phyloP scores from a whole-genome alignment of 1,284 basidiomycete species.

The Boletellus deceptivus region DNA sequence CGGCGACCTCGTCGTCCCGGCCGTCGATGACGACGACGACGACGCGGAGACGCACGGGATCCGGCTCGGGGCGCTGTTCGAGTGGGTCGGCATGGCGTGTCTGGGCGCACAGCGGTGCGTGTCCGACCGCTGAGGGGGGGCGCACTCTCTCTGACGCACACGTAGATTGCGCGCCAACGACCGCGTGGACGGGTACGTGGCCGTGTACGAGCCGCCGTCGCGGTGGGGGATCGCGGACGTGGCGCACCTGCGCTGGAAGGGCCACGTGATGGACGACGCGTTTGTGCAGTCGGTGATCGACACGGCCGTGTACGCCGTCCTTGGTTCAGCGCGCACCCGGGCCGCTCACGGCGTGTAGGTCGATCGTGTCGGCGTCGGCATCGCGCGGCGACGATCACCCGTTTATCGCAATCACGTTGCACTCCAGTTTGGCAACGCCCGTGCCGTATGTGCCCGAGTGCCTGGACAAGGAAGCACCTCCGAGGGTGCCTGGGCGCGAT shows the following conservation, averaged over 20 bases:
- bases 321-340: too few relatives aligned
- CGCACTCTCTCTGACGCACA: too few relatives aligned
- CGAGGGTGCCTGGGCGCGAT: constrained; percentile 42
- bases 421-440: constrained; percentile 40
- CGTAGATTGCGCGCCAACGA: constrained; percentile 40
- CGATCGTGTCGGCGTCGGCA: constrained; percentile 8
- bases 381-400: constrained; percentile 4
- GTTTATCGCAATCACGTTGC: constrained; percentile 17
- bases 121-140: too few relatives aligned
- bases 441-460: constrained; percentile 45
- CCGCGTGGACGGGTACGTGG: constrained; percentile 44
- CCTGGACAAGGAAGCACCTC: constrained; percentile 23
- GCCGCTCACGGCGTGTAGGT: constrained; percentile 11
- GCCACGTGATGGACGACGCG: constrained; percentile 44
- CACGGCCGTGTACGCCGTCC: constrained; percentile 33
- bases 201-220: constrained; percentile 41
- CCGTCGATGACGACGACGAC: constrained; percentile 3
- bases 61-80: constrained; percentile 50
- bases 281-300: constrained; percentile 55
- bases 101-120: constrained; percentile 43
- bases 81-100: constrained; percentile 68
- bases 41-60: constrained; percentile 5
- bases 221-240: constrained; percentile 41
- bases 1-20: constrained; percentile 25
- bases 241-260: constrained; percentile 56